Base-by-base conservation (phyloP, 1,284 basidiomycete species). In the Puccinia novopanici region DNA sequence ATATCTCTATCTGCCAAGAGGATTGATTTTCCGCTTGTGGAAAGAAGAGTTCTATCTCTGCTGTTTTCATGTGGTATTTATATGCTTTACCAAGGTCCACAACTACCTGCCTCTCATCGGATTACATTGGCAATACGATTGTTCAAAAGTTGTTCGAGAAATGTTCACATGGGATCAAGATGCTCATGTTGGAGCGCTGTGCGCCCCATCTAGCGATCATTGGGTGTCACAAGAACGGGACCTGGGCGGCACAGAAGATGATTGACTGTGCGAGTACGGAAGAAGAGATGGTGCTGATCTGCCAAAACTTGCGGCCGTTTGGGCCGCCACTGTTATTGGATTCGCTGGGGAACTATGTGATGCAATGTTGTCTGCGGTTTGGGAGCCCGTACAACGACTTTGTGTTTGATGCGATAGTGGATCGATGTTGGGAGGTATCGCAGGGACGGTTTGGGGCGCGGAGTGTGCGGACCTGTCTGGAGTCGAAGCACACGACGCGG, bases 191-290 rank as follows among this genome's bases (percentile, higher is more conserved):
- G 65, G 94, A 98, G 84, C 91, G 94, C 67, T 92, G 99, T 81
- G 91, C 92, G 2, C 97, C 97, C 75, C 93, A 97, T 86, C 88
- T 99, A 34, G 97, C 96, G 37, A 94, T 94, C 89, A 97, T 98
- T 83, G 97, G 97, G 71, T 95, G 96, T 74, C 97, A 99, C 88
- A 99, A 99, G 88, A 99, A 99, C 84, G 97, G 97, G 55, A 99
- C 97, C 0, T 99, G 97, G 97, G 96, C 97, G 0, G 96, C 95
- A 2, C 97, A 99, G 87, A 97, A 97, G 89, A 96, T 98, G 85
- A 98, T 99, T 83, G 95, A 98, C 87, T 96, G 94, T 83, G 92
- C 95, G 61, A 90, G 91, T 77, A 91, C 90, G n/a, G 91, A 92
- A 8, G 94, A 97, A 82, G 97, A 99, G 86, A 89, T 94, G 79